Evolutionary conservation across 2,329 filamentous ascomycete genomes (phyloP), one percentile per base, ranked within the genome.

Genomic region (Alternaria sp.): DNA sequence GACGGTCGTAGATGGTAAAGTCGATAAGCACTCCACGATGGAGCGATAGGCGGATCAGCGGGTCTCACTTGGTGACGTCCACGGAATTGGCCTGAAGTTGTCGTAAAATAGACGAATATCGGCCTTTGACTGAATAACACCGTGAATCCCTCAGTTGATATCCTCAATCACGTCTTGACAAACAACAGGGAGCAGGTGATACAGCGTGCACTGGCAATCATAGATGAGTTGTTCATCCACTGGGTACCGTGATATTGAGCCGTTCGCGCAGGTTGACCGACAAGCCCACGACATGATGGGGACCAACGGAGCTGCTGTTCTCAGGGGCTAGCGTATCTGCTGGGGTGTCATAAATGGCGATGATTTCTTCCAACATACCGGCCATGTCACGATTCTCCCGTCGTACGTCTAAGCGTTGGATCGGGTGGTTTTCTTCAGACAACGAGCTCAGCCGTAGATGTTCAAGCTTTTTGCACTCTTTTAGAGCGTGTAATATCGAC

Each of bases 331-430:
- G 12, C 11, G 20, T 25, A 14, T 43, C 51, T 14, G 44, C 28
- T 32, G n/a, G 18, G 12, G 53, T 20, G n/a, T 54, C 45, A 20
- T 53, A 63, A 3, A 11, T 20, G 2, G 25, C 41, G 14, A 65
- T 45, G 10, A 66, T 36, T 16, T 65, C 56, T 12, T 65, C 63
- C 40, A 69, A 10, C 52, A 68, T 44, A 16, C 40, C 49, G 3
- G 18, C 11, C 60, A 68, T 68, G 5, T n/a, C 6, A 4, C 41
- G 51, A 12, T 32, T 51, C 0, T 44, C 48, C 14, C 57, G 54
- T 5, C 16, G 16, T 25, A 32, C 40, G 18, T 67, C 54, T 14
- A 50, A 25, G 12, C 46, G 46, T 27, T 22, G 46, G 4, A 38
- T 10, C 22, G 5, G 53, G 54, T 20, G 28, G 2, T 52, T 49